These are phyloP conservation scores for Pholiota conissans DNA, from an alignment of 768 basidiomycete genomes.

Conservation along the genomic window DNA sequence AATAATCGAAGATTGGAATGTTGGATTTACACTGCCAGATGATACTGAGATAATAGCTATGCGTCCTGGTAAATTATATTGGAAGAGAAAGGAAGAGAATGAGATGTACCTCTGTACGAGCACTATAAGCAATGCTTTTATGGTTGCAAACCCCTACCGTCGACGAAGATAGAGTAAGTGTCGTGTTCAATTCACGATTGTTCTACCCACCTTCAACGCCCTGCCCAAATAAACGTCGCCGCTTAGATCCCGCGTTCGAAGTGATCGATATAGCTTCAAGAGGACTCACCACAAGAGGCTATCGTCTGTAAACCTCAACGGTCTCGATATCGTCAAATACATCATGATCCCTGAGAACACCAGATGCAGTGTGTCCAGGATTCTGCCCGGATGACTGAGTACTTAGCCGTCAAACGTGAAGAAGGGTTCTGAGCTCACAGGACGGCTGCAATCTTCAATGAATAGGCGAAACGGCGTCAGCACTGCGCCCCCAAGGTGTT, in stretches of 20 bases:
- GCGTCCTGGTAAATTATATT: not conserved
- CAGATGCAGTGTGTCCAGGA: conserved; percentile 3
- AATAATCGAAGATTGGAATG: too few relatives aligned
- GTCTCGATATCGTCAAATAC: conserved; percentile 1
- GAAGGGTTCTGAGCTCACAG: not conserved
- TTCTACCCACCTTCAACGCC: conserved; percentile 5
- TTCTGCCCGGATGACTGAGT: not conserved
- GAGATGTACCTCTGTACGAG: conserved; percentile 1
- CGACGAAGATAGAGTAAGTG: not conserved
- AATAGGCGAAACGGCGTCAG: too few relatives aligned
- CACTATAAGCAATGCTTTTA: conserved; percentile 4
- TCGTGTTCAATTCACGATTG: not conserved
- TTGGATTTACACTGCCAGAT: conserved; percentile 4
- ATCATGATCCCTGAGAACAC: conserved; percentile 6
- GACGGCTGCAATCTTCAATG: conserved; percentile 1
- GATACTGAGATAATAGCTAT: conserved; percentile 5
- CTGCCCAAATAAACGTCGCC: too few relatives aligned
- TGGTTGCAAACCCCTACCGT: conserved; percentile 3
- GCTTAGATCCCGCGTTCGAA: too few relatives aligned
- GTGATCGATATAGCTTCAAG: too few relatives aligned
- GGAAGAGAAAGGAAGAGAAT: not conserved
- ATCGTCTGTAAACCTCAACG: not conserved
- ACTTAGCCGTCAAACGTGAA: not conserved
- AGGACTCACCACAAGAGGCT: conserved; percentile 4
- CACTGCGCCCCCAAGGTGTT: not conserved